Evolutionary conservation across 2,329 filamentous ascomycete genomes (phyloP), one percentile per base, ranked within the genome.

Genomic region (Fonsecaea erecta): DNA sequence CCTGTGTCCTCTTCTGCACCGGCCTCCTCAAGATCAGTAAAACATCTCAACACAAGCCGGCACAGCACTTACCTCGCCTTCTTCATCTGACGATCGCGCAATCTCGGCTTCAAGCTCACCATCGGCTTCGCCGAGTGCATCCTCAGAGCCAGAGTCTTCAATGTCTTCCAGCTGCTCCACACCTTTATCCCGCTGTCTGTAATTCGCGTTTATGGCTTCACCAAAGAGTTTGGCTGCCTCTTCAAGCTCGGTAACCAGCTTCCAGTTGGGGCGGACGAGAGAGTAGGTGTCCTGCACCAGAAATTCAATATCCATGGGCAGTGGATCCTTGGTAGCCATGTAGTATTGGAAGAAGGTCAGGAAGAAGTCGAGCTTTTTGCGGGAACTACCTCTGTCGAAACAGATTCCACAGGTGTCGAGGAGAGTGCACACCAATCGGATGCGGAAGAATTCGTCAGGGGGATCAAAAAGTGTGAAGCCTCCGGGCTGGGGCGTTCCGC

Each of bases 301-400:
- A 75, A 99, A 99, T 64, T 99, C 95, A 53, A 98, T 91, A 70
- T 99, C 95, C 92, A 99, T 96, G 0, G 96, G 95, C 43, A 97
- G 79, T 0, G 90, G 84, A 21, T 94, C 88, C 78, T 99, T 99
- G 21, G 91, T 93, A 73, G 90, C 88, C 71, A 98, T 90, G 78
- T 99, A 99, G 77, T 97, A 98, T 85, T 91, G 70, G 73, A 99
- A 92, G 78, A 98, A 98, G 0, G 90, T 94, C 66, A 99, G 82
- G 78, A 98, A 99, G 77, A 97, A 98, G 74, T 99, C 95, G 9
- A 99, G 85, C 79, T 98, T 99, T 83, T 98, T 98, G 77, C 93
- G 96, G 1, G 93, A 91, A 51, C 90, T 88, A 7, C 96, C 95
- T 72, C 94, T 90, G 77, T 95, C 95, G 73, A 97, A 99, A 80